Percentiles rank a stretch among this genome's conserved stretches.
Evolutionary conservation across 176 grass and related monocot genomes (phyloP).

Genomic region (Triticum dicoccoides): DNA sequence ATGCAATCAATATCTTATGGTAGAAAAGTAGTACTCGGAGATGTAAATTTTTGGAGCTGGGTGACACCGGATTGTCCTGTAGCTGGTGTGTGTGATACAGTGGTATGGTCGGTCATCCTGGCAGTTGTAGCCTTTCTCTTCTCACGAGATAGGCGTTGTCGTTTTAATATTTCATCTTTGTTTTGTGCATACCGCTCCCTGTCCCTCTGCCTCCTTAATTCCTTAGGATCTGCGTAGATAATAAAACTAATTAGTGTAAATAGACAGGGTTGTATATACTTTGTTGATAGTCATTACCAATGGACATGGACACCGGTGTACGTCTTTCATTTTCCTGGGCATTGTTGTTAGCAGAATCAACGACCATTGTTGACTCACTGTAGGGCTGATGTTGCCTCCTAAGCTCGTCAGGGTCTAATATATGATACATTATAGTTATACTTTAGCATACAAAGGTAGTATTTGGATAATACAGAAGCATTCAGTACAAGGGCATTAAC

Average conservation of each 20-base stretch:
- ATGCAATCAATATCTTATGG: background rate
- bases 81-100: background rate
- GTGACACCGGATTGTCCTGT: background rate
- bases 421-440: no score
- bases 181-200: no score
- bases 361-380: background rate
- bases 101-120: background rate
- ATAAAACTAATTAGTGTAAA: no score
- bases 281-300: background rate
- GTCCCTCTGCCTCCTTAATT: no score
- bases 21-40: background rate
- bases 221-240: no score
- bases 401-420: no score
- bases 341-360: background rate
- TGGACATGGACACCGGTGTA: background rate
- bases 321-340: background rate
- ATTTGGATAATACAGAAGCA: no score
- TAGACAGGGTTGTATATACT: no score
- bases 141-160: background rate
- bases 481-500: no score
- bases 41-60: background rate
- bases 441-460: no score
- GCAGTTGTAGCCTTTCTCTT: background rate
- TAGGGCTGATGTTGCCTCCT: no score
- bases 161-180: background rate